A percentile compares a stretch with the other conserved stretches of the same genome.
Conservation (phyloP, 345 rosid genomes). For the Eucalyptus victrix region DNA sequence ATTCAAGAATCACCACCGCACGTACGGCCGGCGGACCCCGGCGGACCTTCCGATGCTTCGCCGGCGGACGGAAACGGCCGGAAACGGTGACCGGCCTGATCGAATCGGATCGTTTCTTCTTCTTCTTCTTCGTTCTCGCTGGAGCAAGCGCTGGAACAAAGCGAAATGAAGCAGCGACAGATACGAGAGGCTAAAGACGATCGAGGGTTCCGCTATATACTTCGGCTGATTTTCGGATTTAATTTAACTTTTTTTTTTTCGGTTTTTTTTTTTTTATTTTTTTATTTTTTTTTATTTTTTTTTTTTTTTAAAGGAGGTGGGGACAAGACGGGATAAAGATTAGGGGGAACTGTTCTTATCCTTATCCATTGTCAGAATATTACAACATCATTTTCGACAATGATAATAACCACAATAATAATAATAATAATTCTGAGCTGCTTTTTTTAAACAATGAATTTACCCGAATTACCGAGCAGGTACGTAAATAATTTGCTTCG, state of each 20-base stretch:
- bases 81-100: neutral
- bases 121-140: neutral
- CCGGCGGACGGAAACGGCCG: neutral
- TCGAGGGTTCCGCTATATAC: neutral
- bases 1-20: too few species aligned
- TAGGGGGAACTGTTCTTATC: neutral
- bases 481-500: neutral
- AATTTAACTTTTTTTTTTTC: neutral
- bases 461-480: neutral
- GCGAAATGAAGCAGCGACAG: neutral
- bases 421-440: neutral
- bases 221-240: neutral
- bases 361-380: neutral
- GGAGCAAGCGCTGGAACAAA: neutral
- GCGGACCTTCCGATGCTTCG: neutral
- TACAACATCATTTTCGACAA: neutral
- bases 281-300: neutral
- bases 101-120: neutral
- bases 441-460: neutral
- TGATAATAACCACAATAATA: neutral
- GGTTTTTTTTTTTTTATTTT: neutral
- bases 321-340: neutral
- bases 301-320: neutral
- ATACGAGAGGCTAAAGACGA: neutral
- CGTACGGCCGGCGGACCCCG: neutral